phyloP scores from a whole-genome alignment of 2,329 filamentous ascomycete species.

The Ophiostoma sp. region DNA sequence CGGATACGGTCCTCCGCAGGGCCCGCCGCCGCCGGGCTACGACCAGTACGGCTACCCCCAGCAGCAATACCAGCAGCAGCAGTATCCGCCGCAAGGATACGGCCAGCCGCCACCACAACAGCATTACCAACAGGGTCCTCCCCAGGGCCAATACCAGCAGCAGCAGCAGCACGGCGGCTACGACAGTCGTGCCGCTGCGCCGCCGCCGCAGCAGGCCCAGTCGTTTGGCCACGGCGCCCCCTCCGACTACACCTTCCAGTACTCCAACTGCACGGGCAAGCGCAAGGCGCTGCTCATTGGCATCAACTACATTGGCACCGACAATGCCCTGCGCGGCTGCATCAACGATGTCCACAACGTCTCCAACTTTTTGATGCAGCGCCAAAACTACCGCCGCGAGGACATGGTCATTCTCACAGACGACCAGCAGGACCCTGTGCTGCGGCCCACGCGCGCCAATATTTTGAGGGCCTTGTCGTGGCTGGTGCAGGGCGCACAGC shows the following conservation, averaged over 20 bases:
- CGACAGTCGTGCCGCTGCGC: constrained; percentile 36
- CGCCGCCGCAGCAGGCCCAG: constrained; percentile 53
- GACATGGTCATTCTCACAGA: constrained; percentile 80
- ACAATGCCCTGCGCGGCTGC: constrained; percentile 71
- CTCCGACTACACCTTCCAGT: constrained; percentile 69
- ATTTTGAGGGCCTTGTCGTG: constrained; percentile 74
- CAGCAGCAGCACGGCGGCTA: constrained; percentile 25
- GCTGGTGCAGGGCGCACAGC: constrained; percentile 69
- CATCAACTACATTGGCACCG: constrained; percentile 77
- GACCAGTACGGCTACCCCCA: constrained; percentile 29
- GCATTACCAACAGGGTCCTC: constrained; percentile 24
- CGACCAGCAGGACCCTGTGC: constrained; percentile 68
- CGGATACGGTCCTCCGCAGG: constrained; percentile 22
- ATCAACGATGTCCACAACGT: constrained; percentile 82
- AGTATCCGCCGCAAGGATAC: constrained; percentile 9
- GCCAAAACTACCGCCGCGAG: constrained; percentile 70
- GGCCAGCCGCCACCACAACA: constrained; percentile 40
- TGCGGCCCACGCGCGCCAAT: constrained; percentile 73
- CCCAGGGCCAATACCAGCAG: constrained; percentile 22
- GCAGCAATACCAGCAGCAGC: constrained; percentile 16
- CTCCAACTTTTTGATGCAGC: constrained; percentile 67
- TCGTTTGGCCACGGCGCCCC: constrained; percentile 69
- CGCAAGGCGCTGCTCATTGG: constrained; percentile 75
- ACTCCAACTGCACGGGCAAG: constrained; percentile 71
- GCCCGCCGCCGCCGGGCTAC: constrained; percentile 29